Base-by-base conservation (phyloP, 768 basidiomycete genomes). In the Infundibulicybe gibba region DNA sequence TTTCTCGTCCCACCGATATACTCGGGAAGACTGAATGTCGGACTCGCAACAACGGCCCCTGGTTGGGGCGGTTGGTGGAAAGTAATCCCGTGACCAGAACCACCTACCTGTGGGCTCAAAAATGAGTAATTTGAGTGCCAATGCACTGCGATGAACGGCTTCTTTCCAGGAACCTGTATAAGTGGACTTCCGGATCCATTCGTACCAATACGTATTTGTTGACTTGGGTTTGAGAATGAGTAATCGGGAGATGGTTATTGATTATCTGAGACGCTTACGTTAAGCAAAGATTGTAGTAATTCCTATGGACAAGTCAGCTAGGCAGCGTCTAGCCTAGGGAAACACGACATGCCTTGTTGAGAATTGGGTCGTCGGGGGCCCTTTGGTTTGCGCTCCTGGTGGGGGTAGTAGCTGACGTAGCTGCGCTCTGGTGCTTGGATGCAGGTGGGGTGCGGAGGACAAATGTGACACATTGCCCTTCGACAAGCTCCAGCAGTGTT, bases 101-200 rank as follows among this genome's bases (percentile, higher is more conserved):
- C 44, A 51, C 38, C 5, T 35, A 80, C 87, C 88, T 1, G 90
- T 97, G 1, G 93, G 94, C 60, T 95, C 94, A 57, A 80, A 97
- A 39, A 94, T 93, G 50, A 97, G 73, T 47, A 97, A 76, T 66
- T 98, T 98, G 52, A 97, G 72, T 0, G 93, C 90, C n/a, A 97
- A 74, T 1, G 93, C 95, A 48, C 90, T 93, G 17, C 94, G 81
- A 58, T 92, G 82, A 5, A 98, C 94, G 2, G 88, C 85, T 63
- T 99, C 97, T 56, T 94, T 87, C 97, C 97, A 99, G 13, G 91
- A 80, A 0, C 95, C 97, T 12, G 77, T 77, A 64, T 99, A 99
- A 0, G 87, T 92, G 31, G 88, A 91, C 53, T 80, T 78, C n/a
- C 80, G 75, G 55, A 97, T 85, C 94, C 94, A 97, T 16, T 79